These are phyloP conservation scores for Tolypocladium endophyticum DNA, from an alignment of 2,329 filamentous ascomycete genomes.

Conservation along the genomic window DNA sequence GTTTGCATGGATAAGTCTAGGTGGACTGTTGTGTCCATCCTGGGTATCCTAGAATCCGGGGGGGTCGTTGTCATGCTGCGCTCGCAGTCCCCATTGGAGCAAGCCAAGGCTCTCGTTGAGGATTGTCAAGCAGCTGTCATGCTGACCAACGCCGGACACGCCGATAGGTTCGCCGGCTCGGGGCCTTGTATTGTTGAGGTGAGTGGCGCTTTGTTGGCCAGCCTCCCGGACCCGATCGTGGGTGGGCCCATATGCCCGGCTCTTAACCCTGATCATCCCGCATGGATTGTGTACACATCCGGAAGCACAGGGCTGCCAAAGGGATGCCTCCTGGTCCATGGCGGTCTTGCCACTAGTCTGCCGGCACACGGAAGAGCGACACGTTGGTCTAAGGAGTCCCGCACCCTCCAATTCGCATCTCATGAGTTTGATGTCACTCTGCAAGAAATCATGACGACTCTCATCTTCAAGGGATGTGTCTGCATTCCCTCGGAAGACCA, in stretches of 20 bases:
- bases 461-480: not conserved
- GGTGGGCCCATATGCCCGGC: not conserved
- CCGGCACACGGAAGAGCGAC: not conserved
- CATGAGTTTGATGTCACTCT: not conserved
- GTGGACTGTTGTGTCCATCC: not conserved
- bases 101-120: not conserved
- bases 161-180: not conserved
- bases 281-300: not conserved
- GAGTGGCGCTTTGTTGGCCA: not conserved
- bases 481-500: not conserved
- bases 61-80: not conserved
- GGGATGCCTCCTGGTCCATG: not conserved
- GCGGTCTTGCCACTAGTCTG: not conserved
- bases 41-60: not conserved
- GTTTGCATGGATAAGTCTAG: not conserved
- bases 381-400: not conserved
- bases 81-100: not conserved
- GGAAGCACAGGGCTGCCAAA: not conserved
- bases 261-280: not conserved
- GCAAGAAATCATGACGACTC: not conserved
- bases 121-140: not conserved
- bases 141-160: not conserved
- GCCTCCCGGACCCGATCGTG: not conserved
- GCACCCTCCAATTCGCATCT: not conserved
- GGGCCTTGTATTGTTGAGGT: not conserved